Evolutionary conservation across 441 rosid species (phyloP).

Genomic region (Populus hybrid): DNA sequence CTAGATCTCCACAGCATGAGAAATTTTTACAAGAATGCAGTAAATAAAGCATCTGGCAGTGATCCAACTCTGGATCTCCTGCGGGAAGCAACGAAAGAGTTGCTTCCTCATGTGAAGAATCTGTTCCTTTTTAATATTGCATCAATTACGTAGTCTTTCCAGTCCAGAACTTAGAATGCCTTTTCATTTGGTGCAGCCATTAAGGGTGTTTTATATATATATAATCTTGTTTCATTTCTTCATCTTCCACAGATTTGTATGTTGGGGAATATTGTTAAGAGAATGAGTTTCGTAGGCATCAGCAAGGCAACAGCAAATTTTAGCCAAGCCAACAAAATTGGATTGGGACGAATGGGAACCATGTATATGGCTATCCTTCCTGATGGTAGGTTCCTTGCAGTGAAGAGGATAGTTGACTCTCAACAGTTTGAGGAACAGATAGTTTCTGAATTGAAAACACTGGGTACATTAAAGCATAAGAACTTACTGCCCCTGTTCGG

Average conservation of each 20-base stretch:
- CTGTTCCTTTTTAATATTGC: too few relatives aligned
- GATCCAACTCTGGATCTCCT: too few relatives aligned
- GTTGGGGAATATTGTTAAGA: conserved; percentile 15
- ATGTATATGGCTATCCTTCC: conserved; percentile 16
- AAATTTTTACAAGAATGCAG: too few relatives aligned
- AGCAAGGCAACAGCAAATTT: conserved; percentile 22
- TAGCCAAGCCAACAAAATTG: conserved; percentile 21
- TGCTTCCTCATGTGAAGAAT: too few relatives aligned
- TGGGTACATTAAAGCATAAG: neutral
- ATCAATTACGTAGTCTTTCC: too few relatives aligned
- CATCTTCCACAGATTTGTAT: conserved; percentile 8
- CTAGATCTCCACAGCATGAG: too few relatives aligned
- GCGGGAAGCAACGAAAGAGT: too few relatives aligned
- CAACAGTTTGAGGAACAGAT: neutral
- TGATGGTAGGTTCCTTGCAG: neutral
- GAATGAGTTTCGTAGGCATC: conserved; percentile 10
- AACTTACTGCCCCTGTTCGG: conserved; percentile 17
- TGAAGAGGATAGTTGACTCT: neutral
- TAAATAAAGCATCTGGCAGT: too few relatives aligned
- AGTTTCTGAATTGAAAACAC: neutral
- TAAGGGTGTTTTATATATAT: too few relatives aligned
- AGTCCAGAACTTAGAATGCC: too few relatives aligned
- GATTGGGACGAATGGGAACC: conserved; percentile 16
- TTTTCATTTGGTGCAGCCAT: too few relatives aligned
- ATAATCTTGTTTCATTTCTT: neutral